Percentiles rank a stretch among this genome's conserved stretches.
Evolutionary conservation across 1,284 basidiomycete genomes (phyloP).

Genomic region (Sphagnurus paluster): DNA sequence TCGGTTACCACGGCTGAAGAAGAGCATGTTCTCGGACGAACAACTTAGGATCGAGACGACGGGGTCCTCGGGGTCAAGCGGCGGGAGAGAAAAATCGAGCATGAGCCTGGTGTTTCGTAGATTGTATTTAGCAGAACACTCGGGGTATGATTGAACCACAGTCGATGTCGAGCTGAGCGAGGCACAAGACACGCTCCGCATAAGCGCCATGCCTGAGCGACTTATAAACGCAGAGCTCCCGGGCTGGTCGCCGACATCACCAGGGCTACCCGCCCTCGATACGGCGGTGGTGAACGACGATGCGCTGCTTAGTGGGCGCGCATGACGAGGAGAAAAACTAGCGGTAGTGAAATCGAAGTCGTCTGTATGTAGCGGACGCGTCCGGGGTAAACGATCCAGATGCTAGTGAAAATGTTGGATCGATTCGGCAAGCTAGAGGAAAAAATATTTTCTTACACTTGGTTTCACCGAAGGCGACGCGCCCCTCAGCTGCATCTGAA

Average conservation of each 20-base stretch:
- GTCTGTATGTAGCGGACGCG: constrained; percentile 18
- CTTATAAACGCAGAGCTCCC: constrained; percentile 25
- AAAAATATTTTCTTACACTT: constrained; percentile 16
- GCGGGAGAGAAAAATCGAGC: constrained; percentile 38
- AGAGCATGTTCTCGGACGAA: constrained; percentile 42
- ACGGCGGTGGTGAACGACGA: constrained; percentile 27
- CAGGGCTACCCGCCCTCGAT: constrained; percentile 25
- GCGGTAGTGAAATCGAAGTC: constrained; percentile 13
- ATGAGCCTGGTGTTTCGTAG: constrained; percentile 37
- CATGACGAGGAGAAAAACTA: constrained; percentile 15
- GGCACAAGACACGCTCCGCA: constrained; percentile 36
- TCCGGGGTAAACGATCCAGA: constrained; percentile 21
- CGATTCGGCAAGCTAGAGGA: constrained; percentile 7
- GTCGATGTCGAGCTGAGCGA: constrained; percentile 29
- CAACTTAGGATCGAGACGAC: constrained; percentile 38
- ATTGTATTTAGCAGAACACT: constrained; percentile 37
- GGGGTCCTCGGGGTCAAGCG: constrained; percentile 21
- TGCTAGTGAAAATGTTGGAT: constrained; percentile 5
- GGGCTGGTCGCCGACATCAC: constrained; percentile 17
- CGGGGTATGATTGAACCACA: constrained; percentile 26
- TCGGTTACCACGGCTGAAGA: constrained; percentile 53
- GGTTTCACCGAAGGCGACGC: constrained; percentile 18
- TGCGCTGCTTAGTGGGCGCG: constrained; percentile 25
- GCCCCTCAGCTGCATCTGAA: constrained; percentile 19
- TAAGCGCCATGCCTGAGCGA: constrained; percentile 28